Evolutionary conservation across 306 rosid genomes (phyloP).

Genomic region (Corylus avellana): DNA sequence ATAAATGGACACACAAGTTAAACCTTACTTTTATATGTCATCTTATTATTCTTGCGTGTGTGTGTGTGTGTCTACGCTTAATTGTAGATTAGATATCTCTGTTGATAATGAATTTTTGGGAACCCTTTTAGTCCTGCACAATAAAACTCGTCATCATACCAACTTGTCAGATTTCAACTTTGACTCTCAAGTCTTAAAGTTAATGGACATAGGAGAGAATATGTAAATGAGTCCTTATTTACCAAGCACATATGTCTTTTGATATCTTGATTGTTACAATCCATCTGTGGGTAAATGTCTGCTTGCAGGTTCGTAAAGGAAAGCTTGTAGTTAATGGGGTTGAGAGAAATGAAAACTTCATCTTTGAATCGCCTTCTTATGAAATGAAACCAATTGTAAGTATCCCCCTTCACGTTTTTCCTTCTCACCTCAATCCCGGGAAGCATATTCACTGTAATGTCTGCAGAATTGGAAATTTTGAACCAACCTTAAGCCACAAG

Average conservation of each 20-base stretch:
- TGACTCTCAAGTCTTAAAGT: background rate
- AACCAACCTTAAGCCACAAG: background rate
- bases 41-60: background rate
- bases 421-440: background rate
- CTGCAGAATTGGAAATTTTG: background rate
- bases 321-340: constrained; percentile 87
- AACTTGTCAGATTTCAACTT: background rate
- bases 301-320: constrained; percentile 81
- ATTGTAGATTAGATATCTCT: background rate
- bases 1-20: background rate
- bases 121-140: background rate
- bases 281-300: constrained; percentile 9
- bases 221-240: constrained; percentile 22
- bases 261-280: constrained; percentile 20
- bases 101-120: background rate
- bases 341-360: constrained; percentile 83
- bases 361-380: constrained; percentile 75
- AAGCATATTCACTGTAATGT: background rate
- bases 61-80: background rate
- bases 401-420: constrained; percentile 15
- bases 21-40: background rate
- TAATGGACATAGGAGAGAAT: background rate
- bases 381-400: constrained; percentile 87
- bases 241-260: background rate
- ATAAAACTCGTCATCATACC: background rate